Conservation (phyloP, 768 basidiomycete genomes). For the Royoungia palumana region DNA sequence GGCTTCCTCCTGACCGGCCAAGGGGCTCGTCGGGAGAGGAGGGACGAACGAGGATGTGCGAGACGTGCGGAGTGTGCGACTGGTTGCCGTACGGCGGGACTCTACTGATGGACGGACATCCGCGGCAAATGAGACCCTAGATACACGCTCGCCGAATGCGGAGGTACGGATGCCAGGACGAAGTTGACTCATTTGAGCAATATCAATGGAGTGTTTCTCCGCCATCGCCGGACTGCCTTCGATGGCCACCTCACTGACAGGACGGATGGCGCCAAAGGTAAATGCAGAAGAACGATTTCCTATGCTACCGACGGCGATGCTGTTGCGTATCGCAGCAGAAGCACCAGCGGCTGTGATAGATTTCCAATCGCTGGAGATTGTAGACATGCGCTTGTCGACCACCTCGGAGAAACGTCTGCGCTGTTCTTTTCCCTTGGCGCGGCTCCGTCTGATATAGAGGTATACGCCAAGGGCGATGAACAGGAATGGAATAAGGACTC, state of each 20-base stretch:
- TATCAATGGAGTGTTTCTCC: conserved; percentile 41
- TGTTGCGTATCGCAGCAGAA: conserved; percentile 66
- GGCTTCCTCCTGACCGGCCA: conserved; percentile 22
- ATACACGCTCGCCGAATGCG: conserved; percentile 46
- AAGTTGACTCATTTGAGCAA: conserved; percentile 40
- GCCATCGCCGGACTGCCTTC: conserved; percentile 37
- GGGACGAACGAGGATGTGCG: conserved; percentile 40
- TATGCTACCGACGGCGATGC: conserved; percentile 47
- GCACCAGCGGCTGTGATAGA: conserved; percentile 68
- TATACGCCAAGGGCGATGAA: conserved; percentile 43
- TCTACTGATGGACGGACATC: conserved; percentile 49
- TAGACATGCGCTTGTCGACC: conserved; percentile 81
- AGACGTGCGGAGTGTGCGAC: conserved; percentile 44
- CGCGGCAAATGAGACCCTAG: conserved; percentile 68
- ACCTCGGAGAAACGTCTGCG: conserved; percentile 59
- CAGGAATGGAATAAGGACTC: conserved; percentile 59
- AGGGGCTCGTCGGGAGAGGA: conserved; percentile 33
- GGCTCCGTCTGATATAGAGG: conserved; percentile 52
- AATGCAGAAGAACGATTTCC: conserved; percentile 46
- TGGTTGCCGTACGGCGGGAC: conserved; percentile 41
- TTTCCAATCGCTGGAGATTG: conserved; percentile 77
- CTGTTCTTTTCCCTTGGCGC: conserved; percentile 48
- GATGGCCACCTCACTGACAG: conserved; percentile 41
- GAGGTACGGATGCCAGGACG: conserved; percentile 56
- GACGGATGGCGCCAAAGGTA: conserved; percentile 55